phyloP scores from a whole-genome alignment of 805 yeast genomes.

The Saturnispora diversa region DNA sequence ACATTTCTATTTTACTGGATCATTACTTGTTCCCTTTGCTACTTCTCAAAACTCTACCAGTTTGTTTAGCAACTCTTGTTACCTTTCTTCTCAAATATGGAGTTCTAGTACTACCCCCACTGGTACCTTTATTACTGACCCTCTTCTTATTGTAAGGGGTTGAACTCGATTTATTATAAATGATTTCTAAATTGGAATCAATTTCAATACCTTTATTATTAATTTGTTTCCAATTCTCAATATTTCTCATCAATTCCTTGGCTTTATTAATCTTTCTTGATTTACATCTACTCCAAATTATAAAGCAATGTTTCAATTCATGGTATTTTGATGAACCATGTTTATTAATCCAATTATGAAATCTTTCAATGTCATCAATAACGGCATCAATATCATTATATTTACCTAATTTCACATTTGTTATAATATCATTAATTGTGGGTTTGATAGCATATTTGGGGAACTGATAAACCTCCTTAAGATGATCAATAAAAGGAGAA shows the following conservation, averaged over 20 bases:
- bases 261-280: slow-evolving; percentile 5
- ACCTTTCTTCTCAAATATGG: slow-evolving; percentile 6
- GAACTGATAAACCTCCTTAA: background rate
- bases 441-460: slow-evolving; percentile 15
- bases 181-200: background rate
- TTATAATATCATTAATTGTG: slow-evolving; percentile 22
- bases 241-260: background rate
- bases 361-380: slow-evolving; percentile 26
- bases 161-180: background rate
- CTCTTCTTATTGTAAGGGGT: too few species aligned
- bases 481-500: slow-evolving; percentile 6
- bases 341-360: slow-evolving; percentile 20
- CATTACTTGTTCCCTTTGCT: too few species aligned
- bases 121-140: too few species aligned
- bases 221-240: background rate
- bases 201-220: slow-evolving; percentile 1
- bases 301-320: background rate
- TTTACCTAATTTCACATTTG: slow-evolving; percentile 21
- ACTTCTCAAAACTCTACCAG: slow-evolving; percentile 3
- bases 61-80: slow-evolving; percentile 6
- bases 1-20: too few species aligned
- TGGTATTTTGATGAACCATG: background rate
- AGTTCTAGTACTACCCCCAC: background rate
- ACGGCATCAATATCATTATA: slow-evolving; percentile 27
- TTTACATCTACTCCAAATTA: slow-evolving; percentile 4